phyloP scores from a whole-genome alignment of 345 rosid species.

The Physaria fendleri region DNA sequence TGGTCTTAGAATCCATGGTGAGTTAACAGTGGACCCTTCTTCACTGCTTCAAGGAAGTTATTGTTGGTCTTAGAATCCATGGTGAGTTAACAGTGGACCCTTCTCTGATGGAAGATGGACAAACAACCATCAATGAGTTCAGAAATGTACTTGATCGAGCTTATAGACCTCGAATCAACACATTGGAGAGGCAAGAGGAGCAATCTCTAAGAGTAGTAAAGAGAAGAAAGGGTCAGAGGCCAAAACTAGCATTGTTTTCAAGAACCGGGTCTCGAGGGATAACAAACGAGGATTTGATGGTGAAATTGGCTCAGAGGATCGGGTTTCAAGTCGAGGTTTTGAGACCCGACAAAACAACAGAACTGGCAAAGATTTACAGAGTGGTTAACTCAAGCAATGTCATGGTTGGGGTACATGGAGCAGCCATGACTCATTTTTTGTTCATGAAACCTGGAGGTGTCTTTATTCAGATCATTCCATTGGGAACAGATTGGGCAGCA shows the following conservation, averaged over 20 bases:
- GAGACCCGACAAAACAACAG: constrained; percentile 53
- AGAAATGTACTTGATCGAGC: constrained; percentile 52
- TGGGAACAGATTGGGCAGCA: constrained; percentile 89
- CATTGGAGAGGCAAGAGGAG: constrained; percentile 36
- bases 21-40: constrained; percentile 53
- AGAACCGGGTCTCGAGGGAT: constrained; percentile 61
- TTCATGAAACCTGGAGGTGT: constrained; percentile 65
- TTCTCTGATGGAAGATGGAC: constrained; percentile 36
- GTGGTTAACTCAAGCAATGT: constrained; percentile 65
- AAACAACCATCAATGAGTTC: constrained; percentile 44
- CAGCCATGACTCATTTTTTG: constrained; percentile 86
- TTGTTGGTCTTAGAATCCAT: constrained; percentile 67
- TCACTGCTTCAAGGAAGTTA: constrained; percentile 67
- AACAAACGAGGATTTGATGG: constrained; percentile 50
- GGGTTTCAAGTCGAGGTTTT: constrained; percentile 59
- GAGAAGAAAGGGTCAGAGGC: constrained; percentile 30
- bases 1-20: constrained; percentile 71
- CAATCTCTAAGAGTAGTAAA: constrained; percentile 3
- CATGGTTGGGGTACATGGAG: constrained; percentile 84
- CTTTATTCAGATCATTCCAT: constrained; percentile 66
- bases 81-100: constrained; percentile 63
- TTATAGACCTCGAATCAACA: constrained; percentile 45
- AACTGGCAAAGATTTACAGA: constrained; percentile 59
- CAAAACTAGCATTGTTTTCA: constrained; percentile 60
- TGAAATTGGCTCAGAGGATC: constrained; percentile 53